Percentiles rank a stretch among this genome's conserved stretches.
Conservation (phyloP, 331 rosid genomes). For the Cucumis variabilis region DNA sequence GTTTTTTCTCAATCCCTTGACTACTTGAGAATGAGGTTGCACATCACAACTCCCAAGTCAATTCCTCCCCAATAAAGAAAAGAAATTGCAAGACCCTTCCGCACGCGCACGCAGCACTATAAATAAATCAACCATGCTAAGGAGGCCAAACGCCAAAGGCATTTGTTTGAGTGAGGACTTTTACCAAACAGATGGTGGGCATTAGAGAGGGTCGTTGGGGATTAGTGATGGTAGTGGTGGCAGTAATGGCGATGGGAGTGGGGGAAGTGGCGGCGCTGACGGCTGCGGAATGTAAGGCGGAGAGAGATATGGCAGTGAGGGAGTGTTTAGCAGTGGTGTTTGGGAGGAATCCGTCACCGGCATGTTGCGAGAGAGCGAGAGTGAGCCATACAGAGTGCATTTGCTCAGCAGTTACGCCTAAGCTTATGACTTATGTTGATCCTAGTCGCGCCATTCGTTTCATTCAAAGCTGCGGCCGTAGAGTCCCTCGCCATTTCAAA, state of each 20-base stretch:
- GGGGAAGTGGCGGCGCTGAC: neutral
- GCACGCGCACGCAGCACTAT: neutral
- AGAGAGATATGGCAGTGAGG: constrained; percentile 25
- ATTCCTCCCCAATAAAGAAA: neutral
- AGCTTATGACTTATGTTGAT: constrained; percentile 31
- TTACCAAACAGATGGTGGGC: neutral
- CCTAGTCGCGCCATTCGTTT: constrained; percentile 28
- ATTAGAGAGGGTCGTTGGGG: neutral
- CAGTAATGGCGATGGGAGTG: neutral
- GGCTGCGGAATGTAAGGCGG: constrained; percentile 33
- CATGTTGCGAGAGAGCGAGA: constrained; percentile 36
- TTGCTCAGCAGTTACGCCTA: constrained; percentile 29
- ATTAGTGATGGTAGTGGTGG: neutral
- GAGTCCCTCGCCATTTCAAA: constrained; percentile 37
- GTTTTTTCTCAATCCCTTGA: neutral
- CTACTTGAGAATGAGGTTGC: neutral
- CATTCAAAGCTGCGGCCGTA: constrained; percentile 34
- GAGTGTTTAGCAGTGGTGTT: constrained; percentile 33
- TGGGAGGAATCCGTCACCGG: constrained; percentile 36
- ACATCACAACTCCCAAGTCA: neutral
- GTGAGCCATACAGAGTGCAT: constrained; percentile 34
- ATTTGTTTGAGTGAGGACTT: neutral
- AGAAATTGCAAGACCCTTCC: neutral
- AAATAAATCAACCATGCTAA: neutral
- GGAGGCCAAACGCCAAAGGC: neutral